phyloP scores from a whole-genome alignment of 331 rosid genomes.

The Quercus tomentella region DNA sequence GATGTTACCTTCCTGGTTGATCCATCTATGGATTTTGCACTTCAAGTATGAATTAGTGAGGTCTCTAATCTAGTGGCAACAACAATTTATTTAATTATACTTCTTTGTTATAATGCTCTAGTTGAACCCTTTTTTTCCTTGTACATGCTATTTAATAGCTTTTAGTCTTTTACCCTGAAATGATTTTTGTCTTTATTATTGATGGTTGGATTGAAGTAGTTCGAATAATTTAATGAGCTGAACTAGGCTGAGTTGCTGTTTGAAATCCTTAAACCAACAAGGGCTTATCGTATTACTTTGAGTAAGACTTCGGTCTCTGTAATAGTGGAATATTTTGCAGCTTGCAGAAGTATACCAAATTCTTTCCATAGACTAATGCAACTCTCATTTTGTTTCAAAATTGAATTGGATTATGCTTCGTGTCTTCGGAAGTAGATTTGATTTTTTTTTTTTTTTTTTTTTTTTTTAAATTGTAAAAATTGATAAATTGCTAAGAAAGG shows the following conservation, averaged over 20 bases:
- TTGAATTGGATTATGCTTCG: not conserved
- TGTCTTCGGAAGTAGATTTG: not conserved
- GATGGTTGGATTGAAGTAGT: not conserved
- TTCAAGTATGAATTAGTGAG: constrained; percentile 57
- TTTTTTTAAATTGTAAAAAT: not conserved
- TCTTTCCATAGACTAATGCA: not conserved
- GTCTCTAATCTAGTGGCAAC: not conserved
- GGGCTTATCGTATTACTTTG: not conserved
- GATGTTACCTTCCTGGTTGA: constrained; percentile 56
- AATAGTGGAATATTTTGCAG: not conserved
- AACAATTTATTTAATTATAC: not conserved
- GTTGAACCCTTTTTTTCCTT: not conserved
- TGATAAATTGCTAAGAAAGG: not conserved
- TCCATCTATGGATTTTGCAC: constrained; percentile 92
- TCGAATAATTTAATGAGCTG: not conserved
- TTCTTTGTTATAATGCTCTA: not conserved
- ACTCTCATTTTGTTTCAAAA: not conserved
- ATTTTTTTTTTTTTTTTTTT: not conserved
- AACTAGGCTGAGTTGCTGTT: not conserved
- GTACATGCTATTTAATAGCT: not conserved
- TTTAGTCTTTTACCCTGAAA: not conserved
- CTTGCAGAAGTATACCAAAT: not conserved
- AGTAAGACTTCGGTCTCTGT: not conserved
- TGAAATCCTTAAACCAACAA: not conserved
- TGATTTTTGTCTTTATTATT: not conserved